A percentile compares a stretch with the other conserved stretches of the same genome.
phyloP scores from a whole-genome alignment of 129 eudicot genomes.

The Centella asiatica region DNA sequence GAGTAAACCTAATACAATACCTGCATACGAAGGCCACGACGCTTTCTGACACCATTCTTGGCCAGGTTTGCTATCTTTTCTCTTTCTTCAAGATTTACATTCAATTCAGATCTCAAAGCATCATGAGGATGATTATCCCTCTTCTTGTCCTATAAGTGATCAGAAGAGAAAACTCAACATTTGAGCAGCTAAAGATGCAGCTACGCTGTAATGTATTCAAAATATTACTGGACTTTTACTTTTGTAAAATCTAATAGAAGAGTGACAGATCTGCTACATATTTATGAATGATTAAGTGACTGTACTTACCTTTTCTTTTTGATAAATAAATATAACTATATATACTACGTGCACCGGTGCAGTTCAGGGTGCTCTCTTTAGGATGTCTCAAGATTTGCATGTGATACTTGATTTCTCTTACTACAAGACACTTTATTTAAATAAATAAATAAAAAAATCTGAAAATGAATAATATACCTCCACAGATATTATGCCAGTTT shows the following conservation, averaged over 20 bases:
- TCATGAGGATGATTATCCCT: slow-evolving; percentile 24
- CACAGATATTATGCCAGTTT: slow-evolving; percentile 22
- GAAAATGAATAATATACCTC: slow-evolving; percentile 35
- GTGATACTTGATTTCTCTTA: too few species aligned
- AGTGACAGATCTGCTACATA: too few species aligned
- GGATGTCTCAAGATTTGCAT: too few species aligned
- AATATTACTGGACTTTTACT: too few species aligned
- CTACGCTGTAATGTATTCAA: too few species aligned
- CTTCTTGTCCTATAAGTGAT: slow-evolving; percentile 33
- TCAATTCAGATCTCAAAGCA: slow-evolving; percentile 20
- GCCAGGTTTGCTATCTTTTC: slow-evolving; percentile 50
- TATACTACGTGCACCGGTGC: too few species aligned
- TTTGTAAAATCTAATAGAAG: too few species aligned
- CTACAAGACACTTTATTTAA: neutral
- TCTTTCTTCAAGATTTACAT: slow-evolving; percentile 46
- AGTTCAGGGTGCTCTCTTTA: too few species aligned
- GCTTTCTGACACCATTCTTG: slow-evolving; percentile 70
- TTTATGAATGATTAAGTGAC: too few species aligned
- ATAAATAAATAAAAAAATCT: neutral
- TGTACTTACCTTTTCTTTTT: too few species aligned
- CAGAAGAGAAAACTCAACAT: slow-evolving; percentile 1
- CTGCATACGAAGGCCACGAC: slow-evolving; percentile 67
- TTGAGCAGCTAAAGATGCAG: neutral
- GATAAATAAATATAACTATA: too few species aligned
- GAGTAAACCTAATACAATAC: slow-evolving; percentile 18